These are phyloP conservation scores for Parietichytrium sp. DNA, from an alignment of 108 stramenopile species.

Conservation along the genomic window DNA sequence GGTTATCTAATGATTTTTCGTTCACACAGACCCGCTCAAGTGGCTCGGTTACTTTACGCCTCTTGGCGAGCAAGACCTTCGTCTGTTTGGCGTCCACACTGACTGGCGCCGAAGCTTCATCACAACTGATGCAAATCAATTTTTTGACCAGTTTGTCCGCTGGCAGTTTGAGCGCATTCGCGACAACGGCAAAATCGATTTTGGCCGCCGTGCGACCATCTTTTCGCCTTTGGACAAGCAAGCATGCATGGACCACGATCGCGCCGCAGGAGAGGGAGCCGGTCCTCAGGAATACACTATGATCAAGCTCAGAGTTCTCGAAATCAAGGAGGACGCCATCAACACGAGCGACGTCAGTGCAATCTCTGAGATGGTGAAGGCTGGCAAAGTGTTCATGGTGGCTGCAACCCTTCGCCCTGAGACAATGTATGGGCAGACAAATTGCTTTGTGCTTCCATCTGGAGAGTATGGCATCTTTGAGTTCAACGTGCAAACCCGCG, in stretches of 20 bases:
- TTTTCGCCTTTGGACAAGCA: conserved; percentile 90
- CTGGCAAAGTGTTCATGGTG: conserved; percentile 74
- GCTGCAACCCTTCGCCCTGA: conserved; percentile 97
- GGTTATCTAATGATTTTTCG: background rate
- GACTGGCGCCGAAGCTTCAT: conserved; percentile 97
- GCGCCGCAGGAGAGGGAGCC: conserved; percentile 91
- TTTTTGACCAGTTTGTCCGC: conserved; percentile 92
- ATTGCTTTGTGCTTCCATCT: conserved; percentile 93
- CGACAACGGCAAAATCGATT: conserved; percentile 75
- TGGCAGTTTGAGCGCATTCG: conserved; percentile 89
- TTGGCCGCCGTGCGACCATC: conserved; percentile 93
- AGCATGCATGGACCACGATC: conserved; percentile 97
- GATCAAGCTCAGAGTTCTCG: conserved; percentile 89
- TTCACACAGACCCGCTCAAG: conserved; percentile 82
- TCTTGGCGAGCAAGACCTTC: conserved; percentile 81
- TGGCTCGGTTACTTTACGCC: conserved; percentile 97
- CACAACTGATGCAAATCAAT: conserved; percentile 92
- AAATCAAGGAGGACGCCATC: conserved; percentile 67
- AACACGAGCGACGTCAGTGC: conserved; percentile 41
- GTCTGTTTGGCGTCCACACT: conserved; percentile 81
- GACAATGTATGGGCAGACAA: conserved; percentile 99
- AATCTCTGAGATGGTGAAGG: conserved; percentile 34
- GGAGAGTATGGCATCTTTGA: conserved; percentile 96
- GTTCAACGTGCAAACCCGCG: conserved; percentile 58
- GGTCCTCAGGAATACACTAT: conserved; percentile 97